Percentiles rank a stretch among this genome's conserved stretches.
phyloP scores from a whole-genome alignment of 345 rosid species.

The Boechera retrofracta region DNA sequence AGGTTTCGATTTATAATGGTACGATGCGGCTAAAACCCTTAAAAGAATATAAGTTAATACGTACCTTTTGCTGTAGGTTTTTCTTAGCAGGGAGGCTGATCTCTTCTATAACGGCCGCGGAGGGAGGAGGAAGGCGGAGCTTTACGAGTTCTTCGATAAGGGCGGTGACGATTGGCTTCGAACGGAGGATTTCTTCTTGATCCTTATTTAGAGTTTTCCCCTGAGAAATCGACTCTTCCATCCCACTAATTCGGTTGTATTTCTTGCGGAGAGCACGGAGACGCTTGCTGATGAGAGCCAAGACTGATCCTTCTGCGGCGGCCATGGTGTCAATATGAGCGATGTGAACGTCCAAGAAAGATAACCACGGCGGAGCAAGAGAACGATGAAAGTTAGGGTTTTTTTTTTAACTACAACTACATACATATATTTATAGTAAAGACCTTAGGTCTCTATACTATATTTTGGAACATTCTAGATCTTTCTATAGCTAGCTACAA shows the following conservation, averaged over 20 bases:
- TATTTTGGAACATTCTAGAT: too few species aligned
- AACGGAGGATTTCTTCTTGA: conserved; percentile 80
- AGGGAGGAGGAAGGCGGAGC: conserved; percentile 64
- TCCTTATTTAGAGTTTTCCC: conserved; percentile 82
- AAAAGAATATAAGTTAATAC: background rate
- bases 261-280: conserved; percentile 89
- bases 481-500: background rate
- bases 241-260: conserved; percentile 66
- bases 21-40: background rate
- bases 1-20: background rate
- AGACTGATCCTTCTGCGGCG: conserved; percentile 70
- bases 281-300: conserved; percentile 78
- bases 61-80: background rate
- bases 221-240: conserved; percentile 79
- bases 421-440: too few species aligned
- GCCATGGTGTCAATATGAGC: conserved; percentile 36
- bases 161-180: conserved; percentile 67
- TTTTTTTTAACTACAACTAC: background rate
- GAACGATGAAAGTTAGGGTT: background rate
- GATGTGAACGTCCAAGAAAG: background rate
- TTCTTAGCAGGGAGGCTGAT: conserved; percentile 39
- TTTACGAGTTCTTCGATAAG: conserved; percentile 85
- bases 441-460: background rate
- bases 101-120: conserved; percentile 69
- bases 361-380: conserved; percentile 5